Percentiles rank a stretch among this genome's conserved stretches.
Conservation (phyloP, 2,329 filamentous ascomycete genomes). For the Orbilia quercus region DNA sequence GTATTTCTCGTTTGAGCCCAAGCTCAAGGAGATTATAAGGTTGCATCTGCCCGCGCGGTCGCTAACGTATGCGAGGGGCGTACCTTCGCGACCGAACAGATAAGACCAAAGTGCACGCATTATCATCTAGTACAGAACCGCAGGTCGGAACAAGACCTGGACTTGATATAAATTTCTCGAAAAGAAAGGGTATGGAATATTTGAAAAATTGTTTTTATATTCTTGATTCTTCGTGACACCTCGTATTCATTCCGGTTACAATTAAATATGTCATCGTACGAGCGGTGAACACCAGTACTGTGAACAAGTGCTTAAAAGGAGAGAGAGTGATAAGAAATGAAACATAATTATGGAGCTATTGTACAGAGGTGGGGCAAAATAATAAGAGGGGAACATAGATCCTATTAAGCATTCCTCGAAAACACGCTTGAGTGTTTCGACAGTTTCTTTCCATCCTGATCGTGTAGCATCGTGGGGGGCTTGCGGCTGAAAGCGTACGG, state of each 20-base stretch:
- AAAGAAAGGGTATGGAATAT: too few relatives aligned
- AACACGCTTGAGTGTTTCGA: neutral
- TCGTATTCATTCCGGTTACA: slow-evolving; percentile 28
- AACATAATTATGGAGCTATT: neutral
- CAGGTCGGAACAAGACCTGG: slow-evolving; percentile 5
- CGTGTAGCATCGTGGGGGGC: too few relatives aligned
- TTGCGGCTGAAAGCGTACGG: too few relatives aligned
- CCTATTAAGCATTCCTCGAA: slow-evolving; percentile 14
- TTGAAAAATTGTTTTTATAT: neutral
- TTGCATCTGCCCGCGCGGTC: slow-evolving; percentile 47
- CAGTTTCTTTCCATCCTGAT: too few relatives aligned
- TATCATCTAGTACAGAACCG: neutral
- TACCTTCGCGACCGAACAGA: slow-evolving; percentile 3
- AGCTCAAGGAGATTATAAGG: slow-evolving; percentile 40
- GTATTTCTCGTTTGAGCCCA: too few relatives aligned
- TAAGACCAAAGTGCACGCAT: slow-evolving; percentile 32
- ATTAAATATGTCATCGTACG: slow-evolving; percentile 29
- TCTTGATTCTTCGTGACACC: neutral
- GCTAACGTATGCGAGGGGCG: slow-evolving; percentile 27
- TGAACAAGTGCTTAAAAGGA: slow-evolving; percentile 9
- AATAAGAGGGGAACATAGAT: neutral
- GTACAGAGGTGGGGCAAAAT: neutral
- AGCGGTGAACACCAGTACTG: slow-evolving; percentile 1
- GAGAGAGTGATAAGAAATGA: slow-evolving; percentile 18
- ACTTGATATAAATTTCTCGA: too few relatives aligned